Conservation (phyloP, 345 rosid genomes). For the Geranium brycei region DNA sequence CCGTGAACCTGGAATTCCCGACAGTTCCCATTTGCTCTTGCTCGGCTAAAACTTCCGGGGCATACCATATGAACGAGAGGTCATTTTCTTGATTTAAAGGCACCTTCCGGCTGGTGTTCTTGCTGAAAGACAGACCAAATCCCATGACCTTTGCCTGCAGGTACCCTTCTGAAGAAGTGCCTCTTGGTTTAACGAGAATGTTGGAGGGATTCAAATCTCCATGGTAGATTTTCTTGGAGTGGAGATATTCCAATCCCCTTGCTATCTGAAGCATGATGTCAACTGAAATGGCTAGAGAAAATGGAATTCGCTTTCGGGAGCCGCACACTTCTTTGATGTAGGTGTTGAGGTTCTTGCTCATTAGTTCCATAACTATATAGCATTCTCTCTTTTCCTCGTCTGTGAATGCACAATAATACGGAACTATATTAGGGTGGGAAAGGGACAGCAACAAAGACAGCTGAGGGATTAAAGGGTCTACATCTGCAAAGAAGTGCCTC, state of each 20-base stretch:
- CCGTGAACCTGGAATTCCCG: constrained; percentile 29
- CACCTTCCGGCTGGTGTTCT: constrained; percentile 11
- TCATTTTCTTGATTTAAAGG: constrained; percentile 8
- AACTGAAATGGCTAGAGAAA: constrained; percentile 46
- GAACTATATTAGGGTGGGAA: constrained; percentile 67
- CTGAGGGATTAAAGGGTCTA: constrained; percentile 40
- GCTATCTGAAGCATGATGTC: constrained; percentile 86
- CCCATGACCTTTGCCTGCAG: constrained; percentile 64
- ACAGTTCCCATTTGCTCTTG: constrained; percentile 30
- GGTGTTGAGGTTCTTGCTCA: constrained; percentile 45
- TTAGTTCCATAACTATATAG: constrained; percentile 60
- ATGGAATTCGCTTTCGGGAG: constrained; percentile 39
- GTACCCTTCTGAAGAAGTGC: constrained; percentile 24
- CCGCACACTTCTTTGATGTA: constrained; percentile 57
- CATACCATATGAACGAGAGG: constrained; percentile 58
- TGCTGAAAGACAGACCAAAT: constrained; percentile 40
- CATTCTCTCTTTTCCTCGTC: constrained; percentile 81
- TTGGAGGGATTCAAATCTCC: constrained; percentile 67
- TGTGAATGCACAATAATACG: constrained; percentile 48
- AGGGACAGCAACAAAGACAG: constrained; percentile 42
- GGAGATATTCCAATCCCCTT: constrained; percentile 87
- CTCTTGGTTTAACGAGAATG: constrained; percentile 55
- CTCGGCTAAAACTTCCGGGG: constrained; percentile 50
- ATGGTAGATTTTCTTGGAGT: constrained; percentile 53
- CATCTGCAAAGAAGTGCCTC: constrained; percentile 49